These are phyloP conservation scores for Penicillium sp. DNA, from an alignment of 2,329 filamentous ascomycete genomes.

Conservation along the genomic window DNA sequence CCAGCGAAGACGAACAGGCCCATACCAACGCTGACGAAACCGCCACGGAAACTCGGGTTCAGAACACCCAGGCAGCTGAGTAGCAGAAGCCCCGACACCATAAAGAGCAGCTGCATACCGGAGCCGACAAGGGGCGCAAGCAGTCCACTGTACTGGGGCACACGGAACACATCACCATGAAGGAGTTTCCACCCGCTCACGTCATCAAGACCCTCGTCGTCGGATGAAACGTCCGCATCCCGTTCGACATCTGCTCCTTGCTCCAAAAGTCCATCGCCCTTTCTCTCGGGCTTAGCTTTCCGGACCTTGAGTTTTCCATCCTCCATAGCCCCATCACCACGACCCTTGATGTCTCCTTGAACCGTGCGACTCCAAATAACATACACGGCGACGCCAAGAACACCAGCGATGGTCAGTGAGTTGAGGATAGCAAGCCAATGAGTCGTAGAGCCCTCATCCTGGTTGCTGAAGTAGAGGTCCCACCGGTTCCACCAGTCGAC, in stretches of 20 bases:
- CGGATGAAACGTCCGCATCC: conserved; percentile 52
- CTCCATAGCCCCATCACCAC: conserved; percentile 57
- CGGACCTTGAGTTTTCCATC: conserved; percentile 55
- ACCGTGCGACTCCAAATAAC: conserved; percentile 74
- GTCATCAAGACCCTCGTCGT: conserved; percentile 68
- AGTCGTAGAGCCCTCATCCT: conserved; percentile 69
- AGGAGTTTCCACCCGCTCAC: conserved; percentile 80
- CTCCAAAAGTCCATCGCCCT: conserved; percentile 51
- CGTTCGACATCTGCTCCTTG: conserved; percentile 46
- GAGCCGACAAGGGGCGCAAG: conserved; percentile 74
- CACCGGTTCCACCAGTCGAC: conserved; percentile 77
- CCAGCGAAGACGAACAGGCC: conserved; percentile 77
- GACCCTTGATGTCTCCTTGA: conserved; percentile 66
- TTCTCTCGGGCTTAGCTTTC: no score
- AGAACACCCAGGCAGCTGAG: conserved; percentile 68
- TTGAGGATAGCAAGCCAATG: conserved; percentile 87
- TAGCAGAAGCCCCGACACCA: conserved; percentile 62
- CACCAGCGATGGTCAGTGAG: conserved; percentile 70
- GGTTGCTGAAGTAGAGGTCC: conserved; percentile 83
- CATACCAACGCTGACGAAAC: conserved; percentile 74
- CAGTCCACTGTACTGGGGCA: conserved; percentile 60
- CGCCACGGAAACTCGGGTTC: conserved; percentile 81
- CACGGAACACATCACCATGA: conserved; percentile 75
- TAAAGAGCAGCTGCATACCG: conserved; percentile 76
- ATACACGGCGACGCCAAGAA: conserved; percentile 68